Percentiles rank a stretch among this genome's conserved stretches.
phyloP scores from a whole-genome alignment of 306 rosid genomes.

The Boehmeria nivea region DNA sequence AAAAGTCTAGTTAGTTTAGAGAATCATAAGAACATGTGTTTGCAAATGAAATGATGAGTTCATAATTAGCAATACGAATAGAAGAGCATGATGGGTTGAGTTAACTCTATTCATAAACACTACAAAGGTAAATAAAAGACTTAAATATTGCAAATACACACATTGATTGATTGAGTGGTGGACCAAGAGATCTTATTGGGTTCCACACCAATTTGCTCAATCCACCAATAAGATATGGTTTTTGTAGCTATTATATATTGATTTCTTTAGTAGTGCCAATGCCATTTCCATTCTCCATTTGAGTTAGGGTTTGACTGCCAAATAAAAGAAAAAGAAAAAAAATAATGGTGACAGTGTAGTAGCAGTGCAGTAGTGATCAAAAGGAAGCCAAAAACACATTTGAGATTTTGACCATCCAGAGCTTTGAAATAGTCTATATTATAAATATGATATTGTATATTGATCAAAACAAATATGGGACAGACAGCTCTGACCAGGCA shows the following conservation, averaged over 20 bases:
- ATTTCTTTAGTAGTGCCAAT: background rate
- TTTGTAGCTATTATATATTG: conserved; percentile 15
- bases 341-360: background rate
- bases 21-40: no score
- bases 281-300: conserved; percentile 28
- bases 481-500: conserved; percentile 35
- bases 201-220: conserved; percentile 33
- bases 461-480: conserved; percentile 13
- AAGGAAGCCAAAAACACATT: conserved; percentile 16
- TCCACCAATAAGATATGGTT: conserved; percentile 21
- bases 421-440: background rate
- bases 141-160: background rate
- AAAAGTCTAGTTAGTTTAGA: no score
- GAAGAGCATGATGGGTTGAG: no score
- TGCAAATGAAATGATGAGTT: no score
- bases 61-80: no score
- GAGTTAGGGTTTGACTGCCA: conserved; percentile 40
- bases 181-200: conserved; percentile 14
- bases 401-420: conserved; percentile 20
- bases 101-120: no score
- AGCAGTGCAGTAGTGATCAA: conserved; percentile 10
- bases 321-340: background rate
- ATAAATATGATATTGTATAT: no score
- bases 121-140: no score
- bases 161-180: background rate